Conservation (phyloP, 2,329 filamentous ascomycete genomes). For the Xylariaceae sp. region DNA sequence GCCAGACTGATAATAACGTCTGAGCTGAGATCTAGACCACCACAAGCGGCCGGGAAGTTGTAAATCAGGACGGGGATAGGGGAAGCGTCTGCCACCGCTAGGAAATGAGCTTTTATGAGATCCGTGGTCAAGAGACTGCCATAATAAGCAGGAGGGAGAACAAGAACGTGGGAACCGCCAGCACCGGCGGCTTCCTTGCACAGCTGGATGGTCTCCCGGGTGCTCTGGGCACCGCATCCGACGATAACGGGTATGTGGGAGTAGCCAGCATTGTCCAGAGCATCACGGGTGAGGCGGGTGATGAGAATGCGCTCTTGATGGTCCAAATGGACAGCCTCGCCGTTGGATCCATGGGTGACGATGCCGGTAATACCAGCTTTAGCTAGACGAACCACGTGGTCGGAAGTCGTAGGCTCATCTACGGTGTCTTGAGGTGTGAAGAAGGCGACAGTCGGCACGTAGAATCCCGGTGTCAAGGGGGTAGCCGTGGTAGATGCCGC, state of each 20-base stretch:
- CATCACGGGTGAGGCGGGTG: slow-evolving; percentile 53
- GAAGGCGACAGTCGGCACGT: slow-evolving; percentile 50
- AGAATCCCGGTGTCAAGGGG: slow-evolving; percentile 38
- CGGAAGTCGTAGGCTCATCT: slow-evolving; percentile 40
- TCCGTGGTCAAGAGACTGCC: slow-evolving; percentile 54
- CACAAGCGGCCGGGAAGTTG: slow-evolving; percentile 64
- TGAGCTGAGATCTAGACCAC: slow-evolving; percentile 62
- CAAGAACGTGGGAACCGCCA: slow-evolving; percentile 56
- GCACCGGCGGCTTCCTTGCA: slow-evolving; percentile 52
- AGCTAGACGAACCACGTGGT: slow-evolving; percentile 36
- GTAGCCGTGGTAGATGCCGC: not conserved
- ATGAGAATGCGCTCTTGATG: slow-evolving; percentile 58
- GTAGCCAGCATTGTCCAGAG: slow-evolving; percentile 53
- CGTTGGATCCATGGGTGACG: slow-evolving; percentile 67
- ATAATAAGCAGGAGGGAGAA: slow-evolving; percentile 60
- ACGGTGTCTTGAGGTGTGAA: slow-evolving; percentile 46
- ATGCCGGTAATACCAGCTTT: slow-evolving; percentile 34
- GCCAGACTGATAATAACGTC: slow-evolving; percentile 53
- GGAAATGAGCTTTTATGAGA: slow-evolving; percentile 58
- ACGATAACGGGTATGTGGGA: slow-evolving; percentile 55
- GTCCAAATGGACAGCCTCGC: slow-evolving; percentile 65
- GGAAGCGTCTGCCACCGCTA: slow-evolving; percentile 53
- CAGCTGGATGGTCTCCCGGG: slow-evolving; percentile 54
- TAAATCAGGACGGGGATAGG: slow-evolving; percentile 63
- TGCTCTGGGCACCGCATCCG: slow-evolving; percentile 58